phyloP scores from a whole-genome alignment of 768 basidiomycete genomes.

The Chalciporus pseudorubinellus region DNA sequence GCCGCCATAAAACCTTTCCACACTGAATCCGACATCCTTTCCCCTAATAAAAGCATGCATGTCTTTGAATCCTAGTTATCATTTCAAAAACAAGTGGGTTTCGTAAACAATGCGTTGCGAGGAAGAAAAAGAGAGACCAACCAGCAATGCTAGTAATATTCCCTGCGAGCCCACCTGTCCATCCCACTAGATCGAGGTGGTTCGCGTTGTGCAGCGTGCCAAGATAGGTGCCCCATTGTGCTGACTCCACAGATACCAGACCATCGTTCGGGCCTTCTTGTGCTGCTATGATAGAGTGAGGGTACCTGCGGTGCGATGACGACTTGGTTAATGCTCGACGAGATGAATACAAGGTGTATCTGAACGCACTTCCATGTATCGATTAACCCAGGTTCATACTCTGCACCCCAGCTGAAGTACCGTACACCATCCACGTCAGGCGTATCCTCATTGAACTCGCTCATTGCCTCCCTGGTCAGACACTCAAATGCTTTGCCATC shows the following conservation, averaged over 20 bases:
- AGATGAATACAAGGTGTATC: background rate
- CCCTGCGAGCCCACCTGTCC: slow-evolving; percentile 52
- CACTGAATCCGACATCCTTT: slow-evolving; percentile 86
- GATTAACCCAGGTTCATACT: slow-evolving; percentile 82
- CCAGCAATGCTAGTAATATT: slow-evolving; percentile 27
- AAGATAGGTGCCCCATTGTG: slow-evolving; percentile 93
- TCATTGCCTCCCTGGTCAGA: slow-evolving; percentile 84
- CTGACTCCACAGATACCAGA: slow-evolving; percentile 82
- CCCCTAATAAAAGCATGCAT: slow-evolving; percentile 89
- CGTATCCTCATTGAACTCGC: slow-evolving; percentile 81
- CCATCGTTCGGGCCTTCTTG: slow-evolving; percentile 96
- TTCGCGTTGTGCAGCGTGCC: slow-evolving; percentile 91
- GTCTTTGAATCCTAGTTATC: slow-evolving; percentile 52
- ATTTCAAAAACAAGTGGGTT: background rate
- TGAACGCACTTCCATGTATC: slow-evolving; percentile 75
- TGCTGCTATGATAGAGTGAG: slow-evolving; percentile 76
- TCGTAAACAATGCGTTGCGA: background rate
- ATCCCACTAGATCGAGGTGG: slow-evolving; percentile 90
- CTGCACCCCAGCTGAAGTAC: slow-evolving; percentile 96
- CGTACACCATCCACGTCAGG: slow-evolving; percentile 74
- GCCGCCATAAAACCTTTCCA: slow-evolving; percentile 87
- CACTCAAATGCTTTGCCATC: slow-evolving; percentile 93
- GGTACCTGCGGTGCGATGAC: slow-evolving; percentile 39
- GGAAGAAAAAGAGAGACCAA: background rate
- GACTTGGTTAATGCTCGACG: background rate